Evolutionary conservation across 2,329 filamentous ascomycete species (phyloP).

Genomic region (Coniochaeta sp.): DNA sequence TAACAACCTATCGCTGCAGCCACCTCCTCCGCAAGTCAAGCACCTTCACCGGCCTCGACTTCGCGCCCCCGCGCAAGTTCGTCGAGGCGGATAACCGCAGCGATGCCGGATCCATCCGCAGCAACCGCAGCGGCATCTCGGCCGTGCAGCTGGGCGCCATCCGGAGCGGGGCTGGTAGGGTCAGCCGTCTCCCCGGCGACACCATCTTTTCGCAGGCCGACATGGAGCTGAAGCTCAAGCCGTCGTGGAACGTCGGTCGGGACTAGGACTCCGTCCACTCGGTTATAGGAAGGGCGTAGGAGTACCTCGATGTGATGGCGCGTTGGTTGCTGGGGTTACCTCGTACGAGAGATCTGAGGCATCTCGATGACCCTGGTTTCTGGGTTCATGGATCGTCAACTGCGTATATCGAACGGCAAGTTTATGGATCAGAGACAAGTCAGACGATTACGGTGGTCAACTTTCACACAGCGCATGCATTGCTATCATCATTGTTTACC

Average conservation of each 20-base stretch:
- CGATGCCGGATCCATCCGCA: slow-evolving; percentile 60
- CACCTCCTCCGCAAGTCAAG: slow-evolving; percentile 69
- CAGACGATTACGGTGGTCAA: no score
- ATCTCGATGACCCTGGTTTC: not conserved
- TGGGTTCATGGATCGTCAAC: not conserved
- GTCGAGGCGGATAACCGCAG: slow-evolving; percentile 54
- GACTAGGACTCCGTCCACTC: slow-evolving; percentile 11
- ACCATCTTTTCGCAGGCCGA: slow-evolving; percentile 71
- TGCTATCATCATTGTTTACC: not conserved
- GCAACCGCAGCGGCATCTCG: slow-evolving; percentile 74
- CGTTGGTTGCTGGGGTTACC: no score
- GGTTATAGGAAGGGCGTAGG: not conserved
- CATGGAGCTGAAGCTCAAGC: slow-evolving; percentile 53
- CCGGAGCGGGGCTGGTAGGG: slow-evolving; percentile 75
- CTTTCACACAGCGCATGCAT: not conserved
- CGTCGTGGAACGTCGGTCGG: slow-evolving; percentile 51
- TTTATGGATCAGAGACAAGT: no score
- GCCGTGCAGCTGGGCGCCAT: slow-evolving; percentile 62
- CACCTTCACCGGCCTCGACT: slow-evolving; percentile 74
- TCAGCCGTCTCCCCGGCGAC: slow-evolving; percentile 77
- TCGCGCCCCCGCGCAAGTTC: slow-evolving; percentile 71
- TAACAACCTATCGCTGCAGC: slow-evolving; percentile 30
- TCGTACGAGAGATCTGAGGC: no score
- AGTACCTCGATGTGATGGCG: no score
- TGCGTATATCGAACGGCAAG: no score